Evolutionary conservation across 176 grass and related monocot species (phyloP).

Genomic region (Triticum urartu): DNA sequence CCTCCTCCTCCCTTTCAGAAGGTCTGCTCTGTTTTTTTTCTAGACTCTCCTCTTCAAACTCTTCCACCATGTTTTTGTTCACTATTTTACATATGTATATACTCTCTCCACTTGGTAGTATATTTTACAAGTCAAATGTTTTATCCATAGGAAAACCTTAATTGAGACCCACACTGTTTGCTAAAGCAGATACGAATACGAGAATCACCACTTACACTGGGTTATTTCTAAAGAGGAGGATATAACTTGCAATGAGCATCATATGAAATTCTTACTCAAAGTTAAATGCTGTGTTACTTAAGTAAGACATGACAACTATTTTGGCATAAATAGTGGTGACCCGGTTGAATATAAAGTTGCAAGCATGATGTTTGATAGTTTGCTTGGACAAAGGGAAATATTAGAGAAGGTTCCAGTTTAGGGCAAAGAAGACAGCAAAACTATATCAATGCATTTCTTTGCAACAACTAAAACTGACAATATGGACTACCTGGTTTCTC

Average conservation of each 20-base stretch:
- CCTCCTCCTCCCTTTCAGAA: slow-evolving; percentile 27
- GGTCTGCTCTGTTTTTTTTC: slow-evolving; percentile 33
- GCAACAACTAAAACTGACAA: background rate
- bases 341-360: background rate
- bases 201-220: background rate
- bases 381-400: background rate
- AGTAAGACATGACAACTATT: background rate
- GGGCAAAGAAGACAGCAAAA: background rate
- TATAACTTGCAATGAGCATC: background rate
- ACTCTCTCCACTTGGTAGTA: background rate
- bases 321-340: background rate
- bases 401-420: slow-evolving; percentile 4
- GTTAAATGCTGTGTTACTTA: slow-evolving; percentile 7
- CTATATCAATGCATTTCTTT: background rate
- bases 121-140: background rate
- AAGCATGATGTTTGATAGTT: background rate
- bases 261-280: background rate
- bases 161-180: slow-evolving; percentile 4
- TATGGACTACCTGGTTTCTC: background rate
- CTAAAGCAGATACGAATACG: background rate
- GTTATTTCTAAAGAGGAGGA: background rate
- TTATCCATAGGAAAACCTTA: background rate
- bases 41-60: background rate
- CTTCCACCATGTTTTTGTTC: slow-evolving; percentile 1
- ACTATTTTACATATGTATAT: background rate